Evolutionary conservation across 148 eudicot genomes (phyloP).

Genomic region (Amaranthus palmeri): DNA sequence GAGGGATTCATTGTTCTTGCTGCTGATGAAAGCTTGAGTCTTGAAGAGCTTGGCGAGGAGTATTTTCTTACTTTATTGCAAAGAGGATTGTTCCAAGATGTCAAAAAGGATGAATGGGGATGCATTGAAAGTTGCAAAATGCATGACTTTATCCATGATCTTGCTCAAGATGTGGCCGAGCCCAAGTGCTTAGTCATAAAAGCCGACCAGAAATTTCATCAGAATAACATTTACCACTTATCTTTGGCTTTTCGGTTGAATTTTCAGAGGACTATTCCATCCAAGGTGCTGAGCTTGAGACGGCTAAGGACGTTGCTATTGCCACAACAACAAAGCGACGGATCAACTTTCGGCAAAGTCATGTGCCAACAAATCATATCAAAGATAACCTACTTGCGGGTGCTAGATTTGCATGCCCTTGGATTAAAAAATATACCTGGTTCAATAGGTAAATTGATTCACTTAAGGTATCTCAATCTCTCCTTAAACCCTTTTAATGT

Average conservation of each 20-base stretch:
- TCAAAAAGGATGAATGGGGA: slow-evolving; percentile 1
- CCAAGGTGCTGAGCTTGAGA: background rate
- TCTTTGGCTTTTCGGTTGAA: background rate
- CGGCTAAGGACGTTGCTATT: slow-evolving; percentile 18
- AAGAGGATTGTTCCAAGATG: slow-evolving; percentile 21
- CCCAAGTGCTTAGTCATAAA: background rate
- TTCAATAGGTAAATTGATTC: background rate
- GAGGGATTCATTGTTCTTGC: slow-evolving; percentile 16
- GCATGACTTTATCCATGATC: slow-evolving; percentile 28
- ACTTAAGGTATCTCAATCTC: slow-evolving; percentile 14
- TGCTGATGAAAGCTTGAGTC: background rate
- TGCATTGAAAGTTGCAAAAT: slow-evolving; percentile 16
- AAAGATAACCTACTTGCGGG: slow-evolving; percentile 7
- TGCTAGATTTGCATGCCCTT: slow-evolving; percentile 11
- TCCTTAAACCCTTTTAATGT: background rate
- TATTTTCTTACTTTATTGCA: slow-evolving; percentile 9
- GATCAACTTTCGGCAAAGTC: background rate
- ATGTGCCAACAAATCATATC: background rate
- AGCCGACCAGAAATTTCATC: background rate
- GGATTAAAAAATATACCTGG: slow-evolving; percentile 7
- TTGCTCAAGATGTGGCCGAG: slow-evolving; percentile 17
- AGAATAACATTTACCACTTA: slow-evolving; percentile 2
- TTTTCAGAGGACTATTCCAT: background rate
- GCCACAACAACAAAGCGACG: background rate
- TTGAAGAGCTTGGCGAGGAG: slow-evolving; percentile 6